Evolutionary conservation across 352 stramenopile genomes (phyloP).

Genomic region (Pythium apleroticum): DNA sequence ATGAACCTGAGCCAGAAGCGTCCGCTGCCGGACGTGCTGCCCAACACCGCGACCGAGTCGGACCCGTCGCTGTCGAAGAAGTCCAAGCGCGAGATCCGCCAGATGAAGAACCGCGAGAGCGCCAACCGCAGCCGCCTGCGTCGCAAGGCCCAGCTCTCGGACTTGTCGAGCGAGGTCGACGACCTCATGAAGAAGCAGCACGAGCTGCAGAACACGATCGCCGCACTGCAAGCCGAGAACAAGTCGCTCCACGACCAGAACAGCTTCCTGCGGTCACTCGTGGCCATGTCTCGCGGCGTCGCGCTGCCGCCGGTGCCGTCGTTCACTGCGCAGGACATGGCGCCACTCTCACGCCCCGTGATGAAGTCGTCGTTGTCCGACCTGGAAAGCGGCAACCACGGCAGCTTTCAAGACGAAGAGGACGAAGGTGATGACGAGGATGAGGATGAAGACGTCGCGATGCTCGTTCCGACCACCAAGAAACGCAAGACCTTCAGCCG

Average conservation of each 20-base stretch:
- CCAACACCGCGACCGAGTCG: conserved; percentile 18
- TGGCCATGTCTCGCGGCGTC: conserved; percentile 39
- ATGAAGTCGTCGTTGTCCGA: conserved; percentile 24
- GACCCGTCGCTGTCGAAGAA: conserved; percentile 47
- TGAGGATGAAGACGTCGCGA: conserved; percentile 24
- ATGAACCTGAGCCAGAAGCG: conserved; percentile 54
- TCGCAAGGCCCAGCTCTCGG: conserved; percentile 67
- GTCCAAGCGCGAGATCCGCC: conserved; percentile 77
- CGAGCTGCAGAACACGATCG: conserved; percentile 66
- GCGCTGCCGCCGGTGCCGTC: conserved; percentile 32
- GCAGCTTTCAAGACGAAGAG: conserved; percentile 14
- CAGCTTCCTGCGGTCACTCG: conserved; percentile 70
- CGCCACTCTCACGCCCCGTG: conserved; percentile 17
- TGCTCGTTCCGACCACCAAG: conserved; percentile 36
- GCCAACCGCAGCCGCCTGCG: conserved; percentile 79
- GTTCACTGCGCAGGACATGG: conserved; percentile 22
- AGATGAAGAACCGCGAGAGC: conserved; percentile 89
- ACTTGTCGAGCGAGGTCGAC: conserved; percentile 57
- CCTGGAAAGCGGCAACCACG: conserved; percentile 30
- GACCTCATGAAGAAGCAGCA: conserved; percentile 69
- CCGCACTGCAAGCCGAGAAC: conserved; percentile 70
- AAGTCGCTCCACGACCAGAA: conserved; percentile 81
- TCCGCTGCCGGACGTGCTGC: conserved; percentile 46
- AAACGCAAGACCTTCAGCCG: conserved; percentile 23
- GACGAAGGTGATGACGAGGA: conserved; percentile 35